Percentiles rank a stretch among this genome's conserved stretches.
Evolutionary conservation across 768 basidiomycete genomes (phyloP).

Genomic region (Melanogaster broomeanus): DNA sequence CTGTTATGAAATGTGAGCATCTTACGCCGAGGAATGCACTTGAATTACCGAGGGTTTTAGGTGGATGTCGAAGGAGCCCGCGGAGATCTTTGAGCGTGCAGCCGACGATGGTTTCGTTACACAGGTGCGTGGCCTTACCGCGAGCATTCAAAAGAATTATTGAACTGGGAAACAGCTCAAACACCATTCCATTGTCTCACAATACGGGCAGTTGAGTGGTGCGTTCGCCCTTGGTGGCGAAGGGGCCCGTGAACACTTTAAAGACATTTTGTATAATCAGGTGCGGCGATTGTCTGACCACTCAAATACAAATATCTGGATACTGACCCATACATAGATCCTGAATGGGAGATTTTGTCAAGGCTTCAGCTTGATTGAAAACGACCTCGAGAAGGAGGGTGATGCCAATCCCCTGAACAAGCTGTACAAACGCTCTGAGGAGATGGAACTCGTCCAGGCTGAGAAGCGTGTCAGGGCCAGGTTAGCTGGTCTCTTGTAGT

Average conservation of each 20-base stretch:
- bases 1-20: conserved; percentile 60
- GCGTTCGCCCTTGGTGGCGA: conserved; percentile 56
- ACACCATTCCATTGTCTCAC: conserved; percentile 61
- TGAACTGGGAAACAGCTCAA: conserved; percentile 43
- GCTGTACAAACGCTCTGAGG: conserved; percentile 51
- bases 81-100: conserved; percentile 67
- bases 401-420: conserved; percentile 54
- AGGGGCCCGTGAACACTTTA: conserved; percentile 52
- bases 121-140: conserved; percentile 39
- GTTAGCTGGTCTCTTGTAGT: conserved; percentile 42
- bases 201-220: conserved; percentile 62
- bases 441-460: conserved; percentile 55
- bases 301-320: neutral
- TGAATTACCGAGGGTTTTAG: conserved; percentile 26
- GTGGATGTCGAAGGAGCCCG: conserved; percentile 76
- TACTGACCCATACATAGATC: conserved; percentile 37
- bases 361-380: conserved; percentile 57
- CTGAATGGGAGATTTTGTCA: conserved; percentile 59
- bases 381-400: conserved; percentile 57
- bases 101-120: conserved; percentile 66
- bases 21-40: neutral
- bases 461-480: conserved; percentile 59
- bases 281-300: conserved; percentile 25
- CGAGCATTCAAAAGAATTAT: neutral
- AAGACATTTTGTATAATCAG: conserved; percentile 59